A percentile compares a stretch with the other conserved stretches of the same genome.
phyloP scores from a whole-genome alignment of 768 basidiomycete species.

The Suillus fuscotomentosus region DNA sequence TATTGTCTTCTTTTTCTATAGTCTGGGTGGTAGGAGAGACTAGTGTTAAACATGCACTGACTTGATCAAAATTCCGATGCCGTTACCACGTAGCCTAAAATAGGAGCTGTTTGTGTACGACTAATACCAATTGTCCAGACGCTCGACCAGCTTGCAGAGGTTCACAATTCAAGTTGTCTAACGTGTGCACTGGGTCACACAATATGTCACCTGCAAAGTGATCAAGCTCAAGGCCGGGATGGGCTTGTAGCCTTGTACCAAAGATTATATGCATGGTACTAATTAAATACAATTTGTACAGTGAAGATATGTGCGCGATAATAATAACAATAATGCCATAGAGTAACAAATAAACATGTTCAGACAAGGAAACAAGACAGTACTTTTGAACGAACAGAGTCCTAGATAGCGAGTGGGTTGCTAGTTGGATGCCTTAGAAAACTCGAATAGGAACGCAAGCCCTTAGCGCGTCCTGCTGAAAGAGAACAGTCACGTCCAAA shows the following conservation, averaged over 20 bases:
- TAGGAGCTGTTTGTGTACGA: neutral
- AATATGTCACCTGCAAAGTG: neutral
- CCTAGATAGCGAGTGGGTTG: conserved; percentile 36
- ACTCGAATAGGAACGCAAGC: conserved; percentile 63
- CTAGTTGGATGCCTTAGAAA: conserved; percentile 41
- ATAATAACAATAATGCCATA: neutral
- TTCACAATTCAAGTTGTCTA: neutral
- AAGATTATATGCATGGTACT: neutral
- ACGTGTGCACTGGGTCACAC: neutral
- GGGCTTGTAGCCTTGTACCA: neutral
- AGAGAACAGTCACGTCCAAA: conserved; percentile 65
- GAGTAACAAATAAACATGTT: neutral
- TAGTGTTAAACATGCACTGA: neutral
- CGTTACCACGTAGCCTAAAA: neutral
- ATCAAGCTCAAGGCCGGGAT: neutral
- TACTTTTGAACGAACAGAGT: neutral
- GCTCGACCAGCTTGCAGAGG: too few species aligned
- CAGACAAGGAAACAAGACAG: neutral
- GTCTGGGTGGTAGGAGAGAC: neutral
- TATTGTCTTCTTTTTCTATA: neutral
- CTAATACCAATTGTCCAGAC: neutral
- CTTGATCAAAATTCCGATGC: neutral
- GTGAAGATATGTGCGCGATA: neutral
- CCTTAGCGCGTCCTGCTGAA: conserved; percentile 61
- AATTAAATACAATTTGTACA: neutral